Base-by-base conservation (phyloP, 2,329 filamentous ascomycete genomes). In the Chaetothyriales sp. region DNA sequence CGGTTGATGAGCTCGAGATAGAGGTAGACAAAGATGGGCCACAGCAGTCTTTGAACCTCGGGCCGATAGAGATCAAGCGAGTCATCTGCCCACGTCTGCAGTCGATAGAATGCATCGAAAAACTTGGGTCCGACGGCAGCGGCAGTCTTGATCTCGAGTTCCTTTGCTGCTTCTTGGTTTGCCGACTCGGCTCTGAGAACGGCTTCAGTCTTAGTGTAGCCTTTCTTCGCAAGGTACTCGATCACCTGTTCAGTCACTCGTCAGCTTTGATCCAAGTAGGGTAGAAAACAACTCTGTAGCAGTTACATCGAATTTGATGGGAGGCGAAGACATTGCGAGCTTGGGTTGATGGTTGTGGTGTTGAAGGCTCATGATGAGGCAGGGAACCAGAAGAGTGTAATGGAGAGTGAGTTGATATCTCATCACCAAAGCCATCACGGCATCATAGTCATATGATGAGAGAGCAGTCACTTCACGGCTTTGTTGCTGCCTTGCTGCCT, bases 51-150 rank as follows among this genome's bases (percentile, higher is more conserved):
- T 52, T 80, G 77, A 2, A 98, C 74, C 69, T 98, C 92, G 44
- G 90, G 87, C 80, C 95, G 95, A 76, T 96, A 96, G 25, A 96
- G 77, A 57, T 96, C 90, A 20, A 98, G 74, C 53, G 86, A 89
- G 59, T 90, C 88, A 58, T 95, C 88, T 46, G 95, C 82, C 84
- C 89, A 98, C 57, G 79, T 77, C 57, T 77, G 81, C 43, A 94
- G 71, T 43, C 89, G 69, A 51, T 78, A 77, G 61, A 80, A 96
- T 0, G 85, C 83, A 56, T 79, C 81, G 43, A 78, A 71, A 62
- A 90, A 95, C 65, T 86, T 92, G 49, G 81, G 79, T 6, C 84
- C 83, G 0, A 86, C 83, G 52, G 87, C 83, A 18, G 79, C 78
- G 8, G 51, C 52, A 18, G 51, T 45, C 5, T 54, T 50, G 10